Evolutionary conservation across 306 rosid genomes (phyloP).

Genomic region (Urtica urens): DNA sequence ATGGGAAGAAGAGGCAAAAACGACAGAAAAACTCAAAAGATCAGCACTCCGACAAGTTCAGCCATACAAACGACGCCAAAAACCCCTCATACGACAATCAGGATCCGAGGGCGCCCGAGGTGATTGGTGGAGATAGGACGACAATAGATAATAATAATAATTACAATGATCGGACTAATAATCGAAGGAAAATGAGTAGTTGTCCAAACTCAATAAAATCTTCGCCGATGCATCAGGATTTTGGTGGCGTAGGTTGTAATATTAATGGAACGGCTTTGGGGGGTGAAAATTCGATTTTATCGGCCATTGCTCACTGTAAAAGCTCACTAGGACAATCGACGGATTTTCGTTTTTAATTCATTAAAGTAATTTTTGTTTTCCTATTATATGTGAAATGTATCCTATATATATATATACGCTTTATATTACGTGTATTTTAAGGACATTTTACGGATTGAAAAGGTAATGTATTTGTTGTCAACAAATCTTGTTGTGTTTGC

Average conservation of each 20-base stretch:
- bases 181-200: slow-evolving; percentile 24
- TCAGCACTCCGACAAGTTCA: background rate
- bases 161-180: no score
- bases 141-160: no score
- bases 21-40: background rate
- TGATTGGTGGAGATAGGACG: slow-evolving; percentile 8
- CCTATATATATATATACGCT: no score
- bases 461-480: no score
- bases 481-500: no score
- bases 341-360: slow-evolving; percentile 17
- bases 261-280: slow-evolving; percentile 8
- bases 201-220: slow-evolving; percentile 31
- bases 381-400: no score
- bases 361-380: no score
- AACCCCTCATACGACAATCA: background rate
- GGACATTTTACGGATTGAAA: no score
- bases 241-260: slow-evolving; percentile 5
- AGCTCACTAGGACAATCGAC: slow-evolving; percentile 28
- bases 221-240: slow-evolving; percentile 35
- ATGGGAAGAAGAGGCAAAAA: background rate
- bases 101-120: background rate
- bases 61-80: background rate
- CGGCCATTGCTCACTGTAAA: slow-evolving; percentile 58
- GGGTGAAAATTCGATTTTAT: slow-evolving; percentile 33
- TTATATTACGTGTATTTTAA: no score